Conservation (phyloP, 768 basidiomycete genomes). For the Hygrophorus pudorinus region DNA sequence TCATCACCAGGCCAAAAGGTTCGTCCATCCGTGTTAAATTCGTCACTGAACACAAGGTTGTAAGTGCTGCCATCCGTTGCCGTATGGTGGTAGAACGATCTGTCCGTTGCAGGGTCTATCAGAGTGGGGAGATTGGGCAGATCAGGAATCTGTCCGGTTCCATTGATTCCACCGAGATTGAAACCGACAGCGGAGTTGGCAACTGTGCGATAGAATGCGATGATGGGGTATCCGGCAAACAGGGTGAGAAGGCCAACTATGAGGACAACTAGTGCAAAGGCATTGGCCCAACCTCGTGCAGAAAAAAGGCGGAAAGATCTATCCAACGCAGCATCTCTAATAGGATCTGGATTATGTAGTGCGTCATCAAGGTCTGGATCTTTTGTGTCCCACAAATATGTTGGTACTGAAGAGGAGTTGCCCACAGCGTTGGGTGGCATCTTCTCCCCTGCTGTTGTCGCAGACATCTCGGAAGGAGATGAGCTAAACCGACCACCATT, state of each 20-base stretch:
- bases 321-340: constrained; percentile 52
- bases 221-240: constrained; percentile 85
- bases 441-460: constrained; percentile 19
- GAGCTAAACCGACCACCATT: constrained; percentile 43
- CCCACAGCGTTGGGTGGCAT: constrained; percentile 18
- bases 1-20: constrained; percentile 70
- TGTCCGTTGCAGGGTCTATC: constrained; percentile 73
- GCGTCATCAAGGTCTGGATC: constrained; percentile 87
- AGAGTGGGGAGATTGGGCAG: constrained; percentile 58
- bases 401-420: constrained; percentile 55
- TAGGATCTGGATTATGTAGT: constrained; percentile 80
- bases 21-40: constrained; percentile 49
- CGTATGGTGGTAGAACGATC: constrained; percentile 39
- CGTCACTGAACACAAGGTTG: constrained; percentile 83
- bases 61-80: constrained; percentile 74
- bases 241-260: constrained; percentile 60
- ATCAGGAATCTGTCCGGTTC: constrained; percentile 75
- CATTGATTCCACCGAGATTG: constrained; percentile 88
- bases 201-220: constrained; percentile 39
- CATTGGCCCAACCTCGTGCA: constrained; percentile 73
- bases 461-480: constrained; percentile 32
- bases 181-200: constrained; percentile 37
- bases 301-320: constrained; percentile 67
- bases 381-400: constrained; percentile 63
- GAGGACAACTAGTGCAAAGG: constrained; percentile 61